Percentiles rank a stretch among this genome's conserved stretches.
phyloP scores from a whole-genome alignment of 495 filamentous ascomycete species.

The Podospora pseudopauciseta region DNA sequence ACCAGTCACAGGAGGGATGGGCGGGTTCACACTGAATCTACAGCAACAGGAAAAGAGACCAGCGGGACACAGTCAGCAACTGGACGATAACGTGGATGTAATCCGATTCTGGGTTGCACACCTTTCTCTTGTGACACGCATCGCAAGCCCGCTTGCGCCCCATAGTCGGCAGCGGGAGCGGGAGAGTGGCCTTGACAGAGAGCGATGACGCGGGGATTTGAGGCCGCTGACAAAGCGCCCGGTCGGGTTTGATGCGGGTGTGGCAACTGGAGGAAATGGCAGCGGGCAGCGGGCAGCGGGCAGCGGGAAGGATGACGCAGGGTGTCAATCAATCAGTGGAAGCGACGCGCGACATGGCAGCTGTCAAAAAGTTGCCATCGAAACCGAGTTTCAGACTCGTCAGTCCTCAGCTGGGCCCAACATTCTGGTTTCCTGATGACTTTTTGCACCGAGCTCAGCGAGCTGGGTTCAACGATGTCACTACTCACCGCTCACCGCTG shows the following conservation, averaged over 20 bases:
- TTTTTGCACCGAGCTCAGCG: no score
- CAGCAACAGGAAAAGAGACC: no score
- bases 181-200: not conserved
- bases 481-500: not conserved
- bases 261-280: not conserved
- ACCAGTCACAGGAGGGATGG: slow-evolving; percentile 48
- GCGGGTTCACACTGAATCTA: slow-evolving; percentile 54
- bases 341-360: no score
- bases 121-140: slow-evolving; percentile 50
- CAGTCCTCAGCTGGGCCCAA: no score
- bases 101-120: slow-evolving; percentile 13
- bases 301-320: not conserved
- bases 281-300: not conserved
- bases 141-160: slow-evolving; percentile 44
- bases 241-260: not conserved
- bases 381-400: no score
- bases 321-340: no score
- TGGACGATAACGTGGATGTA: no score
- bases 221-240: slow-evolving; percentile 3
- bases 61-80: not conserved
- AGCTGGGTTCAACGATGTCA: not conserved
- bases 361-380: not conserved
- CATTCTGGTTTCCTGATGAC: no score
- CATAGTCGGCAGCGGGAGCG: slow-evolving; percentile 9
- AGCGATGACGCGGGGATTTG: not conserved